Conservation (phyloP, 768 basidiomycete genomes). For the Mycena filopes region DNA sequence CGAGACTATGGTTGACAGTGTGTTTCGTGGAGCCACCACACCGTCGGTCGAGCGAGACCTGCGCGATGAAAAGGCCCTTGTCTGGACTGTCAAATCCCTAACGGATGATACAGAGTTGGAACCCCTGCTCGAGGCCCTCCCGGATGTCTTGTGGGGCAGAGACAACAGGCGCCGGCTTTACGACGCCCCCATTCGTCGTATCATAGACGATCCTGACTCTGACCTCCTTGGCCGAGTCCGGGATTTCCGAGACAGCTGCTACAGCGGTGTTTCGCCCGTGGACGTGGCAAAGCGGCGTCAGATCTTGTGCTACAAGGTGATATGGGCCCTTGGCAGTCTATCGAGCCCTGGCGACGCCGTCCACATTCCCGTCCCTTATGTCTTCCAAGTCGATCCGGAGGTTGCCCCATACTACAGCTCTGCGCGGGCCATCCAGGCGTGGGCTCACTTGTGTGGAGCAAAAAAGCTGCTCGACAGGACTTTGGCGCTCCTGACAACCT, state of each 20-base stretch:
- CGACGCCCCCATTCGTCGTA: background rate
- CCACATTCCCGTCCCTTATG: conserved; percentile 3
- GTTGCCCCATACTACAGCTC: background rate
- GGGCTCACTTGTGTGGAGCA: conserved; percentile 2
- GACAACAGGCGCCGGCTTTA: background rate
- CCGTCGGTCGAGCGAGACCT: background rate
- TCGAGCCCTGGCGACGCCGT: conserved; percentile 8
- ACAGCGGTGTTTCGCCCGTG: conserved; percentile 1
- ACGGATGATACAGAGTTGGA: conserved; percentile 14
- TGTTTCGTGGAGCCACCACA: background rate
- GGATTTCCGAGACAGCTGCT: background rate
- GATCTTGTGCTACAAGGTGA: conserved; percentile 11
- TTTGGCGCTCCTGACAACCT: background rate
- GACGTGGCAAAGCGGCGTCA: background rate
- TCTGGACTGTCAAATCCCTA: conserved; percentile 12
- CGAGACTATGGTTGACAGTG: background rate
- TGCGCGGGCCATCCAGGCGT: too few species aligned
- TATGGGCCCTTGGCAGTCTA: conserved; percentile 12
- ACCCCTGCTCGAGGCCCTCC: conserved; percentile 13
- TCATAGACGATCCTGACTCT: conserved; percentile 10
- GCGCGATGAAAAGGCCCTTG: conserved; percentile 6
- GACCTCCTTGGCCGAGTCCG: conserved; percentile 1
- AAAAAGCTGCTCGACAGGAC: conserved; percentile 5
- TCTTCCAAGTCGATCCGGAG: background rate
- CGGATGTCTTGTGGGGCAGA: conserved; percentile 12